Evolutionary conservation across 345 rosid species (phyloP), one percentile per base, ranked within the genome.

Genomic region (Eucalyptus marginata): DNA sequence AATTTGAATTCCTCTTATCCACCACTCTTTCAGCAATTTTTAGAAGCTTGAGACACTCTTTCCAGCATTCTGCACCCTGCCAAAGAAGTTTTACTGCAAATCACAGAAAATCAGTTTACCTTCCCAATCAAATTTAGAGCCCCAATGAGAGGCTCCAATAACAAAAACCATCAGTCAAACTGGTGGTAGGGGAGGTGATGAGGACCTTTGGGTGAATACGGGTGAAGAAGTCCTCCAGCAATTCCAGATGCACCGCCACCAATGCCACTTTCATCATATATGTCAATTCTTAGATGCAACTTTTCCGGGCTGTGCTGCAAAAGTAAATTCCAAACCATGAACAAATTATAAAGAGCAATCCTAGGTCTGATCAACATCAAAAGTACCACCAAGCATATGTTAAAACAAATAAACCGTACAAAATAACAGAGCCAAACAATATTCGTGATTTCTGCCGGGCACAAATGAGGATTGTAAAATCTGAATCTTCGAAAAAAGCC

Each of bases 201-300:
- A 17, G 36, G 89, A 97, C 99, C 99, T 95, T 96, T 96, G 66
- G 98, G 99, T 68, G 98, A 96, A 92, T 97, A 96, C 66, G 99
- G 99, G 86, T 97, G 99, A 85, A 97, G 96, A 7, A 96, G 97
- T 22, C 99, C 99, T 64, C 99, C 99, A 16, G 99, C 95, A 68
- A 96, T 95, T 68, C 99, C 99, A 51, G 99, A 97, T 46, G 99
- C 99, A 44, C 99, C 99, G 64, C 99, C 97, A 46, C 99, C 99
- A 59, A 97, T 93, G 15, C 99, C 99, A 91, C 90, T 92, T 91
- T 97, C 99, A 91, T 97, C 99, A 89, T 92, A 96, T n/a, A 97
- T 62, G 90, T 97, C 99, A 87, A 96, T 89, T 14, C 89, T 92
- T 81, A 96, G 59, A 58, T 92, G 89, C 92, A 92, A 40, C 58